Evolutionary conservation across 202 grass and related monocot species (phyloP).

Genomic region (Hordeum pubiflorum): DNA sequence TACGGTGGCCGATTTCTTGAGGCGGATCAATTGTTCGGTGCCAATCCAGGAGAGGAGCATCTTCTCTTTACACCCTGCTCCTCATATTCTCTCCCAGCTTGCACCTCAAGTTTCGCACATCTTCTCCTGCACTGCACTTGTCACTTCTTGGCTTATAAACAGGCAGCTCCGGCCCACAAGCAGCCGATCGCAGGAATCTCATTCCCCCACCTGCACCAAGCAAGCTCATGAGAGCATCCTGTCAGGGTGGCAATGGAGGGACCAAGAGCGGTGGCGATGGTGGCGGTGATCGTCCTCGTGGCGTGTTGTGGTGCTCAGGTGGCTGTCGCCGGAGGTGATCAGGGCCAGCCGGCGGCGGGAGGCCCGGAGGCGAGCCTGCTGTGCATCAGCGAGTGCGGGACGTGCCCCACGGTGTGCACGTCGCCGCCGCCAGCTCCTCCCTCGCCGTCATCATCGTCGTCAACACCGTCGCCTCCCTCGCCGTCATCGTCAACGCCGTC

Average conservation of each 20-base stretch:
- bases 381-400: conserved; percentile 65
- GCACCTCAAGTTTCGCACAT: conserved; percentile 56
- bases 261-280: not conserved
- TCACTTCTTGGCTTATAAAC: conserved; percentile 28
- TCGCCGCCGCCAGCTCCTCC: conserved; percentile 47
- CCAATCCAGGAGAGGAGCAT: conserved; percentile 54
- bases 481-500: conserved; percentile 6
- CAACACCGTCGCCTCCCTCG: conserved; percentile 15
- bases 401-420: conserved; percentile 48
- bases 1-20: not conserved
- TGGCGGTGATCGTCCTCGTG: not conserved
- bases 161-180: conserved; percentile 9
- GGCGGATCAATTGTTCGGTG: not conserved
- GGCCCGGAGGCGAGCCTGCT: conserved; percentile 44
- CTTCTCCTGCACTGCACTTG: not conserved
- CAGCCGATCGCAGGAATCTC: conserved; percentile 28
- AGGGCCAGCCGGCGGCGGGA: not conserved
- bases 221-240: not conserved
- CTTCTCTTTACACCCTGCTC: conserved; percentile 70
- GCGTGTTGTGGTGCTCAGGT: not conserved
- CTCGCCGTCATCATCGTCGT: conserved; percentile 8
- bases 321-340: not conserved
- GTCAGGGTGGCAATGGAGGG: conserved; percentile 25
- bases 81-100: conserved; percentile 46
- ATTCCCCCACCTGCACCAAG: conserved; percentile 19